Evolutionary conservation across 495 filamentous ascomycete species (phyloP).

Genomic region (Hyaloscypha finlandica): DNA sequence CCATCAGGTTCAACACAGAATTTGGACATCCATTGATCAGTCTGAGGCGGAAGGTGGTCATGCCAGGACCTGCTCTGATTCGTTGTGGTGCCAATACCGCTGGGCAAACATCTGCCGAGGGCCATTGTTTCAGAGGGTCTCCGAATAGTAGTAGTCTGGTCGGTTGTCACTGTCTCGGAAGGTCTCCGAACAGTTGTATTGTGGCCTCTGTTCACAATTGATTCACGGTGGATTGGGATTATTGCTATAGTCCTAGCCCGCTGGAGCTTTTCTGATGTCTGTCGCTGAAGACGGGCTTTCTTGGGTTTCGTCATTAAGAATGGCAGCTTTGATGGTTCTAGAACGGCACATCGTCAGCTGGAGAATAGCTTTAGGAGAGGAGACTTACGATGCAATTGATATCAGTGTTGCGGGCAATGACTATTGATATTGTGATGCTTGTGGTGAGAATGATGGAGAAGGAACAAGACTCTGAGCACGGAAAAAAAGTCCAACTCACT

Average conservation of each 20-base stretch:
- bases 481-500: neutral
- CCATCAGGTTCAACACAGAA: slow-evolving; percentile 25
- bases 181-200: too few relatives aligned
- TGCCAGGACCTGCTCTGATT: neutral
- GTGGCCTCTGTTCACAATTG: neutral
- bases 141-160: neutral
- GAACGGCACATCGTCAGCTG: neutral
- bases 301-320: neutral
- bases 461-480: neutral
- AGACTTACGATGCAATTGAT: slow-evolving; percentile 3
- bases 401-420: slow-evolving; percentile 12
- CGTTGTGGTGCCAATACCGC: neutral
- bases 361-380: neutral
- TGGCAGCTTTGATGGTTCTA: neutral
- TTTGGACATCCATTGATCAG: slow-evolving; percentile 26
- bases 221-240: slow-evolving; percentile 10
- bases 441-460: neutral
- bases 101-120: neutral
- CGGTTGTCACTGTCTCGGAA: too few relatives aligned
- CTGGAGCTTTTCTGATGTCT: neutral
- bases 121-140: neutral
- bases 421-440: slow-evolving; percentile 3
- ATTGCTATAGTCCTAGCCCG: neutral
- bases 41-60: neutral
- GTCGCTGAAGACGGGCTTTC: neutral